A percentile compares a stretch with the other conserved stretches of the same genome.
Conservation (phyloP, 768 basidiomycete genomes). For the Botryobasidium botryosum region DNA sequence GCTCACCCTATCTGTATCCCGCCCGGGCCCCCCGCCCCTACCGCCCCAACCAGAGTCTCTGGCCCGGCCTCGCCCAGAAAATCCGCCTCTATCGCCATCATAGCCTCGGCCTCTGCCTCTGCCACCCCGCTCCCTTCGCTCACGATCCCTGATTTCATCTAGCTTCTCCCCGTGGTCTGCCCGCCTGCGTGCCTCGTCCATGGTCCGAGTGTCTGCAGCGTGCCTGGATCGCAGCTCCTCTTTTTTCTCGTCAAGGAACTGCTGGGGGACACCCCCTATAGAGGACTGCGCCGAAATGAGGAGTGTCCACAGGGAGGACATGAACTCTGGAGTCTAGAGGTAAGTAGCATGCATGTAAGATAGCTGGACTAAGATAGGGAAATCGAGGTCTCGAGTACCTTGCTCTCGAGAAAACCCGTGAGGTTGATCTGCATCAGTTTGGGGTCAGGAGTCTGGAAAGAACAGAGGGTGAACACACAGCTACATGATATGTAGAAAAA, state of each 20-base stretch:
- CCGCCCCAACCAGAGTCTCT: constrained; percentile 15
- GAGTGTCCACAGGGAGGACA: constrained; percentile 75
- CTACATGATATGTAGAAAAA: background rate
- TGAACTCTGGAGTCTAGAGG: constrained; percentile 52
- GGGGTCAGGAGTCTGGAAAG: constrained; percentile 63
- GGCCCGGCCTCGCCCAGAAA: constrained; percentile 26
- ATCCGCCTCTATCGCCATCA: constrained; percentile 32
- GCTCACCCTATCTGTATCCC: constrained; percentile 28
- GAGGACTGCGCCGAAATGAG: constrained; percentile 87
- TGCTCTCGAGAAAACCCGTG: constrained; percentile 79
- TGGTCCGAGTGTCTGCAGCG: constrained; percentile 20
- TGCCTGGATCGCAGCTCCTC: constrained; percentile 55
- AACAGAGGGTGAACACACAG: background rate
- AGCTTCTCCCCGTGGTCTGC: constrained; percentile 44
- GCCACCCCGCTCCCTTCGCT: constrained; percentile 20
- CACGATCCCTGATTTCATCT: constrained; percentile 51
- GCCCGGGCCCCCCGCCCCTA: constrained; percentile 30
- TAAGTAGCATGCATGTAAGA: background rate
- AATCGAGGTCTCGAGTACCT: constrained; percentile 17
- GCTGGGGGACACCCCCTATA: constrained; percentile 74
- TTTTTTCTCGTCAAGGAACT: constrained; percentile 86
- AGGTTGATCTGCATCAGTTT: constrained; percentile 91
- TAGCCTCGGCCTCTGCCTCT: constrained; percentile 30
- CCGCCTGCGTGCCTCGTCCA: constrained; percentile 44
- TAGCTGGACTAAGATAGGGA: background rate